Base-by-base conservation (phyloP, 306 rosid genomes). In the Astragalus glycyphyllos region DNA sequence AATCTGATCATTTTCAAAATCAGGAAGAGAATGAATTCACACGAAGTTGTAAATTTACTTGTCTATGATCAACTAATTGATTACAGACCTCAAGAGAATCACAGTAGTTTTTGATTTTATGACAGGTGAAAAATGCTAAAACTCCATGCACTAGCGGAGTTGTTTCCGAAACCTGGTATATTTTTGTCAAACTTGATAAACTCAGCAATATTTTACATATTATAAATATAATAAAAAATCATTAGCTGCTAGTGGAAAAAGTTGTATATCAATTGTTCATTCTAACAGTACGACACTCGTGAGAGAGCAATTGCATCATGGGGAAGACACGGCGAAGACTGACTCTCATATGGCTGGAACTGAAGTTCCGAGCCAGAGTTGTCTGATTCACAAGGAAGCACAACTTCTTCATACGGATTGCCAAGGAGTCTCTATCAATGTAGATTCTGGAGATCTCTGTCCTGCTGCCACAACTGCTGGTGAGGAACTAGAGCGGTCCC, bases 91-190 rank as follows among this genome's bases (percentile, higher is more conserved):
- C 16, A 15, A 68, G 12, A 38, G 58, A 61, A 46, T 69, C 61
- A 75, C 70, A 4, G 3, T 23, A 73, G 64, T 69, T 57, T 55
- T 76, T 67, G 20, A 47, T 72, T 59, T 72, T 71, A 56, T 81
- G 71, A 56, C 85, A 87, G 90, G 73, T 67, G 34, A 68, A 42
- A 61, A 69, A 48, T 66, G 69, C 68, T 13, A 80, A 73, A 73
- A 53, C 76, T 68, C 47, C 65, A 8, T 6, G 13, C 64, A 16
- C 80, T 58, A 14, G 45, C 68, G 79, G 78, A 76, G 48, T 75
- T 58, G 78, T 71, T 87, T 73, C 72, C 42, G 82, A 54, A 58
- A 62, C 81, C 60, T 51, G 87, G 92, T 88, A 88, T 65, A 78
- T 77, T 62, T 68, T 7, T 38, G 35, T 76, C 45, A 69, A 61